Base-by-base conservation (phyloP, 345 rosid species). In the Eucalyptus globulus region DNA sequence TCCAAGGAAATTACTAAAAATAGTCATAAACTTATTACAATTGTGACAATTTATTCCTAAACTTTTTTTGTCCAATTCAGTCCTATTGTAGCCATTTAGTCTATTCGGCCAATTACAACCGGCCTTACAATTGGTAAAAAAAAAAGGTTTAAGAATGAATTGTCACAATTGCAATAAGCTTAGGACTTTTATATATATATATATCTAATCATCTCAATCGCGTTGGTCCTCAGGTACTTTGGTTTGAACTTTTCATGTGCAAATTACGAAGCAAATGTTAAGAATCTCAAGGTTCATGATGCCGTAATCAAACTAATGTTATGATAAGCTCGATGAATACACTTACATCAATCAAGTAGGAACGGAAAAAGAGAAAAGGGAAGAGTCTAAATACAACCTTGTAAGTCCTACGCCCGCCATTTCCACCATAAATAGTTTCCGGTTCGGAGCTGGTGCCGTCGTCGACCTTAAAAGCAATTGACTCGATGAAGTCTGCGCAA, bases 101-200 rank as follows among this genome's bases (percentile, higher is more conserved):
- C 7, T 50, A 50, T 14, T 0, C 0, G 50, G 3, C 17, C 53
- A 50, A 50, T 50, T 14, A 2, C 0, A 1, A 5, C 17, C 7
- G 1, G 19, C 7, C 19, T 50, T 1, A 50, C 19, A 0, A 50
- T 50, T 50, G 19, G 53, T 15, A 6, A 50, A 50, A 50, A 15
- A 50, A 40, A 4, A 49, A 50, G 3, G 19, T 15, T 50, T 6
- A 50, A 50, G 53, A 50, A 50, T 50, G 7, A 50, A 50, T 50
- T 50, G 7, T 50, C 53, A 50, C 1, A 50, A 50, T 50, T 50
- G 1, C 0, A 50, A 6, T 50, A 50, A 49, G 2, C 4, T 49
- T 12, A 47, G 4, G 1, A 47, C 12, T 40, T 40, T 4, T 1
- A 40, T 40, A 37, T 37, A 37, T 37, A 14, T 50, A 37, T 34